Conservation (phyloP, 2,329 filamentous ascomycete species). For the Fusarium protoensiforme region DNA sequence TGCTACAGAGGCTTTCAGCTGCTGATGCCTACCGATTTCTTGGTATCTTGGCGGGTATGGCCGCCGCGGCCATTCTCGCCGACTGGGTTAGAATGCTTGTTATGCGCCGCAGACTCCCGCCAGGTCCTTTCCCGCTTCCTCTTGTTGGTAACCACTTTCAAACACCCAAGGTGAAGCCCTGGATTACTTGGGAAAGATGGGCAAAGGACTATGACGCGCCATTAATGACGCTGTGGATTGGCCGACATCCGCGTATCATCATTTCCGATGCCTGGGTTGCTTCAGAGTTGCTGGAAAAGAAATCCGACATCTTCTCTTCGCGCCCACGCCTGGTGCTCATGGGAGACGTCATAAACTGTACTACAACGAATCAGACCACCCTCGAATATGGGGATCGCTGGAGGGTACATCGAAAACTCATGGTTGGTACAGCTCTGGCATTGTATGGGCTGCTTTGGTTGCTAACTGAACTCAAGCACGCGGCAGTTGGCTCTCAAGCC, state of each 20-base stretch:
- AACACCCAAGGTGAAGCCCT: background rate
- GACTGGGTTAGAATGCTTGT: too few species aligned
- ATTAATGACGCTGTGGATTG: background rate
- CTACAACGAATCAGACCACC: background rate
- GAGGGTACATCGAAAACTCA: background rate
- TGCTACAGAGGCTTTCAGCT: too few species aligned
- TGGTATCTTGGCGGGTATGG: too few species aligned
- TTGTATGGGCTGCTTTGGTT: too few species aligned
- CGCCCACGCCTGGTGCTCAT: background rate
- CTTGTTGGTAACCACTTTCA: background rate
- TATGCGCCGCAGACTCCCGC: background rate
- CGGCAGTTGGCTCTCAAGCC: background rate
- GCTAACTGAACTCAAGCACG: background rate
- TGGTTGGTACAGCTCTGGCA: background rate
- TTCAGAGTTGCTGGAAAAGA: background rate
- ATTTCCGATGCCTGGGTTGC: background rate
- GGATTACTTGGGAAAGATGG: background rate
- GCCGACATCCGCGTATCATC: background rate
- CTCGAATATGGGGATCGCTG: background rate
- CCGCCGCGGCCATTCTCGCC: too few species aligned
- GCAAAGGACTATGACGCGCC: background rate
- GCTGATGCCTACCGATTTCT: too few species aligned
- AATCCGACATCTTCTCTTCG: background rate
- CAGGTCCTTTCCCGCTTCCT: slow-evolving; percentile 6
- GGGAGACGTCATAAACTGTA: background rate